Evolutionary conservation across 2,329 filamentous ascomycete genomes (phyloP).

Genomic region (Lachnellula hyalina): DNA sequence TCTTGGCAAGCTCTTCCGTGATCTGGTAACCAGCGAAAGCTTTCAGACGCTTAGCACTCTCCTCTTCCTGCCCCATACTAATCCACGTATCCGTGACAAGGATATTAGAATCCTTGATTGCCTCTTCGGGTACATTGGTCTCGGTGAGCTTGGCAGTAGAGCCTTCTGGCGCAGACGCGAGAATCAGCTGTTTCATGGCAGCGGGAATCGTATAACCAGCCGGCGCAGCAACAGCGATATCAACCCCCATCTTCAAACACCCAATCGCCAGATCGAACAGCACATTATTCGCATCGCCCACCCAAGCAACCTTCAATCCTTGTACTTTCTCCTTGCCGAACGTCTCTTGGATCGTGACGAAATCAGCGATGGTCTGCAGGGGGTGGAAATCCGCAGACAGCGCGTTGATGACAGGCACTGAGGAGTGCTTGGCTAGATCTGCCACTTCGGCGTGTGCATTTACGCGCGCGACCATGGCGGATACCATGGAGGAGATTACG

Average conservation of each 20-base stretch:
- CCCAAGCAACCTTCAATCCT: constrained; percentile 81
- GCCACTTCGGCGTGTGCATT: constrained; percentile 71
- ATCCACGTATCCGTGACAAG: constrained; percentile 98
- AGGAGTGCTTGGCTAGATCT: constrained; percentile 64
- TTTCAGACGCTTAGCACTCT: constrained; percentile 68
- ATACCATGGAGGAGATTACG: constrained; percentile 92
- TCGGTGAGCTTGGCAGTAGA: constrained; percentile 64
- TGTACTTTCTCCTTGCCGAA: constrained; percentile 38
- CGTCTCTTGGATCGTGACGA: constrained; percentile 79
- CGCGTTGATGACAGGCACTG: constrained; percentile 79
- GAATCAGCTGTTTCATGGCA: constrained; percentile 68
- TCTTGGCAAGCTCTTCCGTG: constrained; percentile 75
- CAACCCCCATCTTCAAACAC: constrained; percentile 78
- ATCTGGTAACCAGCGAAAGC: constrained; percentile 90
- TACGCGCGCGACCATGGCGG: constrained; percentile 75
- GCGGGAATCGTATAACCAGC: constrained; percentile 76
- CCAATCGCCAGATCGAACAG: constrained; percentile 89
- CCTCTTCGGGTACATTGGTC: constrained; percentile 78
- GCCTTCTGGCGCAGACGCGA: constrained; percentile 50
- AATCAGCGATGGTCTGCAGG: constrained; percentile 90
- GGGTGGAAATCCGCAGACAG: constrained; percentile 90
- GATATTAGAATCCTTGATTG: constrained; percentile 76
- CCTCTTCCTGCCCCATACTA: constrained; percentile 94
- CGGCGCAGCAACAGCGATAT: constrained; percentile 83
- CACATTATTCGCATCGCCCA: constrained; percentile 96